A percentile compares a stretch with the other conserved stretches of the same genome.
These are phyloP conservation scores for Medicago arabica DNA, from an alignment of 306 rosid species.

Conservation along the genomic window DNA sequence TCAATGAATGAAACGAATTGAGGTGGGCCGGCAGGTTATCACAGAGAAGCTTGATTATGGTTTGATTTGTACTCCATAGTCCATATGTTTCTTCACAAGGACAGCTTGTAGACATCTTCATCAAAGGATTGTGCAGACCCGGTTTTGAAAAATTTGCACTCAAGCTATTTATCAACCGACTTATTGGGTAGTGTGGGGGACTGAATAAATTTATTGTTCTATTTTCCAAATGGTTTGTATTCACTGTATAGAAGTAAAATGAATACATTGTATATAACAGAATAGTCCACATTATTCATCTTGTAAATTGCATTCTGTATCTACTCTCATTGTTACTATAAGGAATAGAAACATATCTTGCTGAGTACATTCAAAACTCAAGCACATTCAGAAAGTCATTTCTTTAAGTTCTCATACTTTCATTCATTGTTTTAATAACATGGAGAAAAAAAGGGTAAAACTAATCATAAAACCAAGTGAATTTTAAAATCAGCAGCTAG, in stretches of 20 bases:
- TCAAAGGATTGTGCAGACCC: neutral
- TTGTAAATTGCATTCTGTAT: neutral
- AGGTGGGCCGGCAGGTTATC: neutral
- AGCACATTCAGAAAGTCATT: neutral
- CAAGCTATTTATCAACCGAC: neutral
- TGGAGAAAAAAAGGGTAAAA: slow-evolving; percentile 1
- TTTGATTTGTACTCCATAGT: neutral
- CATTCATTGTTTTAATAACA: slow-evolving; percentile 14
- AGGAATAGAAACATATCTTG: neutral
- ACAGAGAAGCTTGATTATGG: neutral
- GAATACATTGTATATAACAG: neutral
- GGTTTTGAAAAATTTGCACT: neutral
- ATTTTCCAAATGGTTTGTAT: slow-evolving; percentile 1
- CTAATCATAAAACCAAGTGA: slow-evolving; percentile 31
- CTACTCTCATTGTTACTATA: neutral
- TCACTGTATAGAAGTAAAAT: neutral
- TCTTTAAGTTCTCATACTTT: neutral
- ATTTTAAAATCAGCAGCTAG: slow-evolving; percentile 32
- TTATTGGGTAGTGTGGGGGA: neutral
- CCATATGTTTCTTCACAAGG: neutral
- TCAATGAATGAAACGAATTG: neutral
- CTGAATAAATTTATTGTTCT: neutral
- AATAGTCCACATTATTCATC: slow-evolving; percentile 4
- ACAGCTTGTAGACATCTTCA: neutral
- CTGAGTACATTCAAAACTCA: slow-evolving; percentile 1